Percentiles rank a stretch among this genome's conserved stretches.
phyloP scores from a whole-genome alignment of 176 grass and related monocot genomes.

The Poa pratensis region DNA sequence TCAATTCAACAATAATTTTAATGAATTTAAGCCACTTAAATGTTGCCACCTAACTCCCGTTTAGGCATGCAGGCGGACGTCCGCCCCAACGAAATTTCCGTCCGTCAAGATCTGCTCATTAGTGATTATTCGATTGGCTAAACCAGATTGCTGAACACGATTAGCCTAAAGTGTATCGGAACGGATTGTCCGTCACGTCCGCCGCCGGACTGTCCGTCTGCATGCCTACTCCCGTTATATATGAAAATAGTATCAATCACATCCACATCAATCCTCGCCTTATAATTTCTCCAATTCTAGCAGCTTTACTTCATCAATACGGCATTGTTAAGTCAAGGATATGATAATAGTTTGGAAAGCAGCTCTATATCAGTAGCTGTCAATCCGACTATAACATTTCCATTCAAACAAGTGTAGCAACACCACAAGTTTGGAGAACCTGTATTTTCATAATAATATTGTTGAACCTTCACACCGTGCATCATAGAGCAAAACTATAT shows the following conservation, averaged over 20 bases:
- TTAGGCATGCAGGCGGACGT: no score
- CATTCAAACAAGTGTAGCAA: constrained; percentile 28
- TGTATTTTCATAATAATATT: constrained; percentile 11
- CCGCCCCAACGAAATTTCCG: no score
- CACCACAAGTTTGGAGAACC: constrained; percentile 36
- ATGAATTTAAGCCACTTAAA: constrained; percentile 11
- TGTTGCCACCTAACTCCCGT: constrained; percentile 7
- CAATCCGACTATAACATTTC: constrained; percentile 20
- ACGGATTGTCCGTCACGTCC: no score
- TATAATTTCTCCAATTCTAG: constrained; percentile 31
- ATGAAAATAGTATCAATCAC: constrained; percentile 44
- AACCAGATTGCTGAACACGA: no score
- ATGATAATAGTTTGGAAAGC: constrained; percentile 2
- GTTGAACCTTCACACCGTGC: constrained; percentile 21
- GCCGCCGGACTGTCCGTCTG: no score
- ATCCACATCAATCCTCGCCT: constrained; percentile 33
- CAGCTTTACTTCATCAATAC: constrained; percentile 36
- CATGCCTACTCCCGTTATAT: background rate
- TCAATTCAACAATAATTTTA: constrained; percentile 31
- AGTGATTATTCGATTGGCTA: no score
- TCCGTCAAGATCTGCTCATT: no score
- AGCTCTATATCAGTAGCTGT: constrained; percentile 41
- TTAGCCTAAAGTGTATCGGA: no score
- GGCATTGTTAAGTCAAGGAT: constrained; percentile 31
- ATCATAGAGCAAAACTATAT: constrained; percentile 34